Conservation (phyloP, 495 filamentous ascomycete genomes). For the Xylaria bambusicola region DNA sequence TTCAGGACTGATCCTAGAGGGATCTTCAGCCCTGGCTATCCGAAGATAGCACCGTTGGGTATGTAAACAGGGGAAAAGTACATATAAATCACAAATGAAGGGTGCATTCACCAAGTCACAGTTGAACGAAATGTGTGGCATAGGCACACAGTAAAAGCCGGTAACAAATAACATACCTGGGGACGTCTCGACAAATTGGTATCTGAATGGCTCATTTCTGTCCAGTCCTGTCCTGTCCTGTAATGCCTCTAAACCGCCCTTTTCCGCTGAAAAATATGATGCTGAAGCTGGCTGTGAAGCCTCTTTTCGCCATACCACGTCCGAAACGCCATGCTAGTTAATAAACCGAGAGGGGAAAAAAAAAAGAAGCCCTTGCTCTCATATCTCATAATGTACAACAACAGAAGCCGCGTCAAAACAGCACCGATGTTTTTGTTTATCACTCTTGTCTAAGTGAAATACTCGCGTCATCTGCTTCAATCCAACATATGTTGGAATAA, state of each 20-base stretch:
- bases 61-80: not conserved
- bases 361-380: slow-evolving; percentile 12
- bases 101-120: slow-evolving; percentile 11
- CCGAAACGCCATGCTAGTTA: slow-evolving; percentile 26
- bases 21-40: slow-evolving; percentile 51
- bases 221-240: too few species aligned
- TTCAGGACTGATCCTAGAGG: slow-evolving; percentile 54
- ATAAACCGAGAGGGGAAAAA: too few species aligned
- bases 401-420: slow-evolving; percentile 8
- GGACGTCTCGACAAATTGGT: slow-evolving; percentile 29
- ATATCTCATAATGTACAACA: slow-evolving; percentile 22
- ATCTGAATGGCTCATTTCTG: slow-evolving; percentile 34
- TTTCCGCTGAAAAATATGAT: slow-evolving; percentile 1
- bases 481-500: slow-evolving; percentile 73
- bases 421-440: not conserved
- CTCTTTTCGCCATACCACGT: slow-evolving; percentile 9
- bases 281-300: slow-evolving; percentile 18
- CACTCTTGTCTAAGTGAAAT: slow-evolving; percentile 8
- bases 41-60: slow-evolving; percentile 54
- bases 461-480: slow-evolving; percentile 32
- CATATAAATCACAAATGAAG: not conserved
- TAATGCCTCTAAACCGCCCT: slow-evolving; percentile 6
- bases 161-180: slow-evolving; percentile 16
- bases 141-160: not conserved
- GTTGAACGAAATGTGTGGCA: too few species aligned